Evolutionary conservation across 768 basidiomycete genomes (phyloP), one percentile per base, ranked within the genome.

Genomic region (Pleurotus giganteus): DNA sequence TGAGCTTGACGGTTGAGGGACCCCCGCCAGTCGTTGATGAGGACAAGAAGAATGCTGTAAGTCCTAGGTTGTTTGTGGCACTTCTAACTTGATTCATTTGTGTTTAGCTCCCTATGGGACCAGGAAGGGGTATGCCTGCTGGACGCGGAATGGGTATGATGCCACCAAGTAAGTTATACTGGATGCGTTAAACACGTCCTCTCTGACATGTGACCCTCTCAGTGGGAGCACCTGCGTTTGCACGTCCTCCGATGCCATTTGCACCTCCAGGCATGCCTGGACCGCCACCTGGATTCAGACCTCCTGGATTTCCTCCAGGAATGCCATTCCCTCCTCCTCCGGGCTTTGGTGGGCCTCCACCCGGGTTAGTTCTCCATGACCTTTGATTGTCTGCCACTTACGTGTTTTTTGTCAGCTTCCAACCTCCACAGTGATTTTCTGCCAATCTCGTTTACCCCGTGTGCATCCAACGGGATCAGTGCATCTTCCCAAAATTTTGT

Each of bases 141-240:
- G 95, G 96, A 61, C 87, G 96, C 63, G 96, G 96, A 55, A 96
- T 98, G 85, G 92, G 93, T 53, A 94, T 92, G 89, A 85, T 91
- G 83, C 90, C 89, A 53, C 87, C 89, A 1, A 82, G 89, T 90
- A 68, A 54, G 88, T 78, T 23, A 45, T 42, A 46, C 55, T 43
- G 23, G 29, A 46, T n/a, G 47, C n/a, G 11, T 36, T 41, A 51
- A 54, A 49, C 32, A 60, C 34, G 57, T 62, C 60, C 58, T 62
- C 46, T 59, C 55, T 45, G 51, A 47, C 17, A 9, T 11, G 29
- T 39, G 29, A 47, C 56, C 60, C 55, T 36, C 58, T 39, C 58
- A 89, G 86, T 82, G 77, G 84, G 82, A 23, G 77, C 72, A 29
- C 85, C 82, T 39, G 73, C 79, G 26, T 70, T 85, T 64, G 82